Base-by-base conservation (phyloP, 2,329 filamentous ascomycete genomes). In the Neonectria hederae region DNA sequence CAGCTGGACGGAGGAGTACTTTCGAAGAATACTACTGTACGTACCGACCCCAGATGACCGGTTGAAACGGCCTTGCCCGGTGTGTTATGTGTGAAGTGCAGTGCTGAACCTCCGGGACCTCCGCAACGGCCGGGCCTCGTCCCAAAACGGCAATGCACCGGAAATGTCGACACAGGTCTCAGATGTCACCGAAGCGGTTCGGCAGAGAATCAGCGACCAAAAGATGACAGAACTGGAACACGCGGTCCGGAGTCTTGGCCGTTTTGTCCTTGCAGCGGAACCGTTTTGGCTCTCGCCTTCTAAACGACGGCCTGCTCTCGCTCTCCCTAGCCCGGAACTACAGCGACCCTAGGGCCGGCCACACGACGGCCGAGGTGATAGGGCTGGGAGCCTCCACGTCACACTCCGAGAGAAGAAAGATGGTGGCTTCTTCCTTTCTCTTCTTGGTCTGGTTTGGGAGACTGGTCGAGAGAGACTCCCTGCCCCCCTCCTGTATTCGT, bases 371-470 rank as follows among this genome's bases (percentile, higher is more conserved):
- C 28, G 35, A 53, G 22, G 54, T 54, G 66, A 64, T 66, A 68
- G 62, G 66, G 63, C 66, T 66, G 63, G 56, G 60, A 62, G 58
- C 64, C 60, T 68, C 59, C 66, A 66, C 66, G 57, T 65, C 66
- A 64, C 57, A 64, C 57, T 49, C 46, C 17, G 43, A n/a, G 56
- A 55, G 45, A 48, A 63, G 63, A 46, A 54, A 14, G 42, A 63
- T 22, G 35, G 59, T 63, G 63, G 63, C 59, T 28, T 51, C 52
- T 65, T 57, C 24, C 28, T 43, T 45, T 62, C 48, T 32, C n/a
- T 28, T 45, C 53, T 22, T 13, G 28, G 19, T 7, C 46, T 13
- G 52, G n/a, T n/a, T n/a, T n/a, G n/a, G n/a, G n/a, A n/a, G n/a
- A n/a, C 26, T 35, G 26, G n/a, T n/a, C n/a, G n/a, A n/a, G n/a